Base-by-base conservation (phyloP, 1,284 basidiomycete species). In the Ceratobasidium sp. region DNA sequence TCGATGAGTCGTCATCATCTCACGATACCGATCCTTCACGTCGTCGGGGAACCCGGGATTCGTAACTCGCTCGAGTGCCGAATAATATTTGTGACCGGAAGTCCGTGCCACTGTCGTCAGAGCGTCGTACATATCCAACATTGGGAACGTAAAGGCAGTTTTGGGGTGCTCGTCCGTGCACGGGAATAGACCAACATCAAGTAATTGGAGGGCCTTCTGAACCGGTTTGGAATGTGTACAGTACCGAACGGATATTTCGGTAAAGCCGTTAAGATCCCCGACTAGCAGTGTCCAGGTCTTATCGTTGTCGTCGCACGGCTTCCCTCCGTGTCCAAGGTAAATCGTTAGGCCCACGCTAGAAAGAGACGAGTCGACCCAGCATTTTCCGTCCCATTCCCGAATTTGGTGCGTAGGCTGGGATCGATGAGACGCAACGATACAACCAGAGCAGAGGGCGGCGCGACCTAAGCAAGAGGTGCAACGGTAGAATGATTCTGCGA, bases 291-390 rank as follows among this genome's bases (percentile, higher is more conserved):
- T 15, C 7, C 10, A 6, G 40, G 15, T 13, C 12, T 56, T 13
- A 15, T 51, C 49, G 49, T 51, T 51, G 20, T 51, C 20, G n/a
- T 23, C 23, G 56, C 66, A 68, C 10, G 68, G 49, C 49, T 70
- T 51, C 26, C 51, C 68, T 28, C 51, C 68, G 39, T 70, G 68
- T 20, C 68, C 49, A n/a, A 70, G 68, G n/a, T 70, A 23, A 9
- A 55, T 46, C 7, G 46, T 40, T 39, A 70, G 40, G 3, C 68
- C 68, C 26, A 55, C 12, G 28, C 46, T 40, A 15, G 49, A 20
- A 12, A 53, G 51, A 18, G 51, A 33, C 18, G 46, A 15, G 9
- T 55, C 49, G 9, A n/a, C 28, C 68, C 68, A 70, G 39, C 53
- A 46, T 10, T 13, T 15, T 6, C 60, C 60, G 26, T 63, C 39